Percentiles rank a stretch among this genome's conserved stretches.
Evolutionary conservation across 345 rosid genomes (phyloP).

Genomic region (Populus davidiana): DNA sequence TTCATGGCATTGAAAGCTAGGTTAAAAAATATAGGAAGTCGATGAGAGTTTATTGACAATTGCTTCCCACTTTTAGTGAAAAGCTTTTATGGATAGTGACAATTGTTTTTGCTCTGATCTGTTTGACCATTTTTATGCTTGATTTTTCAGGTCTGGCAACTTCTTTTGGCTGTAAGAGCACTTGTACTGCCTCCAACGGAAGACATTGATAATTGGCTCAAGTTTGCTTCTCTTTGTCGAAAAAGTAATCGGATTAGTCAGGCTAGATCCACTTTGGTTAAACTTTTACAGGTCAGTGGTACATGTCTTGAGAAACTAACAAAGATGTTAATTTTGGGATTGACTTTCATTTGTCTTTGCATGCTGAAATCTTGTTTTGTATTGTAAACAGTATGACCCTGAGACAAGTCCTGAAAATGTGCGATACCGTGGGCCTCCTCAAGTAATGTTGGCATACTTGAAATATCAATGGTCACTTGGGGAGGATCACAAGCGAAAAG

Average conservation of each 20-base stretch:
- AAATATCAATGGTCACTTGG: conserved; percentile 98
- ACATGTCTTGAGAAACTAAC: background rate
- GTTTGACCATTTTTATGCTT: background rate
- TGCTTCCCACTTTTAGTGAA: background rate
- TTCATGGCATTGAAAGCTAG: background rate
- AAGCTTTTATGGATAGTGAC: background rate
- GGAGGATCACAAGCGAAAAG: conserved; percentile 89
- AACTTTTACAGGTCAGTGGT: conserved; percentile 73
- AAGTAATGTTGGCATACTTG: conserved; percentile 91
- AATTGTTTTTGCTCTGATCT: background rate
- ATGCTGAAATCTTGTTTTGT: conserved; percentile 12
- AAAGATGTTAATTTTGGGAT: background rate
- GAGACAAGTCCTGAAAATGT: conserved; percentile 69
- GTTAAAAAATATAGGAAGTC: background rate
- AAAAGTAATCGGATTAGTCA: conserved; percentile 88
- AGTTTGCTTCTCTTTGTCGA: conserved; percentile 90
- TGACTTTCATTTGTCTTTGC: conserved; percentile 5
- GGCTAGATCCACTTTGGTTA: conserved; percentile 89
- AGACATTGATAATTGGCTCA: conserved; percentile 92
- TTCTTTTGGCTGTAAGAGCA: conserved; percentile 79
- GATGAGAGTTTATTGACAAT: background rate
- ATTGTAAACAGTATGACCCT: conserved; percentile 71
- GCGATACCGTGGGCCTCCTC: conserved; percentile 85
- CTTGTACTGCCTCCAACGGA: conserved; percentile 92
- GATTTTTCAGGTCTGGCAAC: conserved; percentile 86